Evolutionary conservation across 192 early-diverging fungal genomes (phyloP).

Genomic region (Umbelopsis vinacea): DNA sequence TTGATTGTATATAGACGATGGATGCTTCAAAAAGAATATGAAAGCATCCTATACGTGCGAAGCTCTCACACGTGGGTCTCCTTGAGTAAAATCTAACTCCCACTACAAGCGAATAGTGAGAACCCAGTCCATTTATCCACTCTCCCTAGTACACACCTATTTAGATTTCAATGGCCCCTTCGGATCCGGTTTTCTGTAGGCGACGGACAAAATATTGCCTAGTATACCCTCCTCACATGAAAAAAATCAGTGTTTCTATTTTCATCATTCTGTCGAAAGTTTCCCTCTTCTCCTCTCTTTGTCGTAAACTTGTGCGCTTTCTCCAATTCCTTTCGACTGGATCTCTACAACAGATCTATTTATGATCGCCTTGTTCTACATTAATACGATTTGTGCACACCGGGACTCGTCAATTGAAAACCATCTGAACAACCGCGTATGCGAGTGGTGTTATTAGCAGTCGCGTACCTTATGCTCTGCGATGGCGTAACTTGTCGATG

Average conservation of each 20-base stretch:
- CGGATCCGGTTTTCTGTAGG: neutral
- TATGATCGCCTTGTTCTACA: neutral
- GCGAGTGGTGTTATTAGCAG: conserved; percentile 7
- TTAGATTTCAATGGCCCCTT: conserved; percentile 11
- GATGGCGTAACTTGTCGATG: conserved; percentile 14
- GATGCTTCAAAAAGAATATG: too few species aligned
- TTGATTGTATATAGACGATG: too few species aligned
- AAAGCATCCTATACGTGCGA: too few species aligned
- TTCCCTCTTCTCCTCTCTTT: neutral
- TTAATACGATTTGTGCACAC: neutral
- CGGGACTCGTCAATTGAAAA: conserved; percentile 8
- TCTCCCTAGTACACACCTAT: neutral
- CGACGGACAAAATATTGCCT: neutral
- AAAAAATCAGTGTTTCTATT: neutral
- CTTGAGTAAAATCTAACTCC: neutral
- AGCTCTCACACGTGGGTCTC: neutral
- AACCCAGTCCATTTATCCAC: neutral
- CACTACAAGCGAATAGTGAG: neutral
- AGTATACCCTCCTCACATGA: neutral
- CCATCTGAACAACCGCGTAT: neutral
- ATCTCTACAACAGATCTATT: neutral
- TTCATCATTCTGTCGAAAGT: neutral
- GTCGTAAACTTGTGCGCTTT: neutral
- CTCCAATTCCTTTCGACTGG: neutral
- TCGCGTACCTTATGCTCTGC: conserved; percentile 10